A percentile compares a stretch with the other conserved stretches of the same genome.
phyloP scores from a whole-genome alignment of 1,284 basidiomycete genomes.

The Ustilago esculenta region DNA sequence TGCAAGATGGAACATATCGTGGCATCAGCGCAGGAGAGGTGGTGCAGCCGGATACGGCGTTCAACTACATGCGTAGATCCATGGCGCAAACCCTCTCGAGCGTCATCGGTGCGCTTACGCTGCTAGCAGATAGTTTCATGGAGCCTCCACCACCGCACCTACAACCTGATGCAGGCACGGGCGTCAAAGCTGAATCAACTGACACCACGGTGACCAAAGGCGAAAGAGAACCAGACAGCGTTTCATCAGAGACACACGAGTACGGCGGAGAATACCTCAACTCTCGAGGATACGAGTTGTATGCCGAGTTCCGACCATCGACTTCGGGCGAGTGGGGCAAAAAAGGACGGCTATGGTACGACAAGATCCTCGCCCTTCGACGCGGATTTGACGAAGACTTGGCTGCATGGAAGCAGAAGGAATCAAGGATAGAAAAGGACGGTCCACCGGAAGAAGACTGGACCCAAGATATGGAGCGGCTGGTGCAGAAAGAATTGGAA shows the following conservation, averaged over 20 bases:
- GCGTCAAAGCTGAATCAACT: too few relatives aligned
- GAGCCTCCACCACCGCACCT: conserved; percentile 3
- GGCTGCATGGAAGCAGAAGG: conserved; percentile 29
- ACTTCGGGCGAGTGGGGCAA: conserved; percentile 66
- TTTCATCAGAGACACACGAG: not conserved
- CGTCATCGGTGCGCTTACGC: conserved; percentile 58
- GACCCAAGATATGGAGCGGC: conserved; percentile 34
- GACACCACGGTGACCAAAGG: too few relatives aligned
- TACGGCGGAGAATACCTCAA: conserved; percentile 51
- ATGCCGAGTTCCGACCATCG: conserved; percentile 60
- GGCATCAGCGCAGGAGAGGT: conserved; percentile 80
- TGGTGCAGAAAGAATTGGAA: conserved; percentile 38
- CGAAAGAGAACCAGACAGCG: not conserved
- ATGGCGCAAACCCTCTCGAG: conserved; percentile 63
- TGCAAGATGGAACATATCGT: conserved; percentile 77
- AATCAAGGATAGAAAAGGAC: conserved; percentile 18
- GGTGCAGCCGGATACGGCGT: conserved; percentile 74
- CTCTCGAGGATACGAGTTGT: conserved; percentile 53
- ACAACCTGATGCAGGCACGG: too few relatives aligned
- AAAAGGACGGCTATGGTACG: conserved; percentile 53
- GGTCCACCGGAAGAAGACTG: conserved; percentile 37
- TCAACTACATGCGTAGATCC: conserved; percentile 57
- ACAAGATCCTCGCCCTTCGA: conserved; percentile 52
- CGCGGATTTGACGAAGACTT: conserved; percentile 31
- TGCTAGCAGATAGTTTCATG: conserved; percentile 62